These are phyloP conservation scores for Gynochthodes officinalis DNA, from an alignment of 257 asterid species.

Conservation along the genomic window DNA sequence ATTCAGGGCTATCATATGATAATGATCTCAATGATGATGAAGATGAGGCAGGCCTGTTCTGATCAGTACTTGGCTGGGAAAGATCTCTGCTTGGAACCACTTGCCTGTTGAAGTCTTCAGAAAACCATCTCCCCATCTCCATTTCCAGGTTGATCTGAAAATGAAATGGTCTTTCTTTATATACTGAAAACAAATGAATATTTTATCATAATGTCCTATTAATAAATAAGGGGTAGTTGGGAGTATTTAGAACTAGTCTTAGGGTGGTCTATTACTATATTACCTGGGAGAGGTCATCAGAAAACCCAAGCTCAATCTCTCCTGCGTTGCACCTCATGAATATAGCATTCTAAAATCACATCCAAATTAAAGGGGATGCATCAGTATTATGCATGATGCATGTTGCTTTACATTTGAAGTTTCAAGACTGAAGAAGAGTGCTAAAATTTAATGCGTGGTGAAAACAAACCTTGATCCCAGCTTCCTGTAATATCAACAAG, in stretches of 20 bases:
- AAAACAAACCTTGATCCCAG: constrained; percentile 71
- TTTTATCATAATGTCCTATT: not conserved
- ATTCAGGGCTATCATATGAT: constrained; percentile 63
- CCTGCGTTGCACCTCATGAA: constrained; percentile 75
- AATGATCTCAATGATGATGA: constrained; percentile 66
- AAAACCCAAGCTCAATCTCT: constrained; percentile 76
- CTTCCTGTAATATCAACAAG: constrained; percentile 49
- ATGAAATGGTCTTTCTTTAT: not conserved
- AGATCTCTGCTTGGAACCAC: constrained; percentile 5
- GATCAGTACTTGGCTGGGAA: constrained; percentile 23
- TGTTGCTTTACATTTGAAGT: not conserved
- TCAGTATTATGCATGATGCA: not conserved
- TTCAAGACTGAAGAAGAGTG: not conserved
- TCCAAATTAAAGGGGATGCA: not conserved
- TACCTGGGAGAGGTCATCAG: constrained; percentile 44
- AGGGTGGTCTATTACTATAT: not conserved
- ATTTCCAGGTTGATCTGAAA: constrained; percentile 53
- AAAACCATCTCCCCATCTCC: constrained; percentile 48
- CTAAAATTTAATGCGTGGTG: not conserved
- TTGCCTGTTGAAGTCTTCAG: constrained; percentile 31
- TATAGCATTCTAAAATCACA: constrained; percentile 39
- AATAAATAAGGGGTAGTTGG: not conserved
- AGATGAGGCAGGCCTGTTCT: constrained; percentile 49
- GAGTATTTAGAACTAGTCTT: not conserved
- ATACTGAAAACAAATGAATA: not conserved